phyloP scores from a whole-genome alignment of 192 early-diverging fungal species.

The Coemansia sp. region DNA sequence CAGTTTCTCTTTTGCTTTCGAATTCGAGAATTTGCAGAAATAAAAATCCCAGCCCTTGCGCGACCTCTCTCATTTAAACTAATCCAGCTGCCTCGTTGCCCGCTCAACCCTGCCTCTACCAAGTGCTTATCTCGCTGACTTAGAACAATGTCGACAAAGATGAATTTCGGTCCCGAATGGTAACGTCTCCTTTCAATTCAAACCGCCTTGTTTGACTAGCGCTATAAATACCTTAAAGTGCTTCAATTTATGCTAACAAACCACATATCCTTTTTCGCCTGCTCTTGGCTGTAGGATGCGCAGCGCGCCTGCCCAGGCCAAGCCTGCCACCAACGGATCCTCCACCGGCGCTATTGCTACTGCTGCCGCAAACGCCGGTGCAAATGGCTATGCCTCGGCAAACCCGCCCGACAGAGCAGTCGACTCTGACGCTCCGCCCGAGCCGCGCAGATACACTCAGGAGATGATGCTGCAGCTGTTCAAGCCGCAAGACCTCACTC shows the following conservation, averaged over 20 bases:
- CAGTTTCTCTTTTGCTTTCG: too few species aligned
- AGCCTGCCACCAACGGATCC: conserved; percentile 9
- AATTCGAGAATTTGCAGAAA: too few species aligned
- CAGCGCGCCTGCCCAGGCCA: conserved; percentile 30
- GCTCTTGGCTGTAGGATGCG: conserved; percentile 35
- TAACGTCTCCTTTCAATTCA: conserved; percentile 19
- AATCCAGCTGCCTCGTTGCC: too few species aligned
- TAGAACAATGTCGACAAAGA: conserved; percentile 48
- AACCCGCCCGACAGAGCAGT: conserved; percentile 2
- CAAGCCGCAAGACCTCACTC: conserved; percentile 56
- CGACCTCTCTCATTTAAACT: too few species aligned
- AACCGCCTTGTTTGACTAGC: too few species aligned
- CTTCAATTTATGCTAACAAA: not conserved
- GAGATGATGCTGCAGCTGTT: conserved; percentile 73
- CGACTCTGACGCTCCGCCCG: conserved; percentile 28
- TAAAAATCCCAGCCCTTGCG: too few species aligned
- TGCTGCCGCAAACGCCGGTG: not conserved
- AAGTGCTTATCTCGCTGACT: not conserved
- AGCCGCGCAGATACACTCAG: conserved; percentile 67
- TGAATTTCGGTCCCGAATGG: conserved; percentile 86
- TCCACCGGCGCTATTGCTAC: conserved; percentile 2
- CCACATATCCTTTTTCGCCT: not conserved
- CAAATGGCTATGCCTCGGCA: not conserved
- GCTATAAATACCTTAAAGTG: not conserved
- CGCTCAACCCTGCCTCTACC: not conserved